A percentile compares a stretch with the other conserved stretches of the same genome.
Conservation (phyloP, 306 rosid genomes). For the Cyamopsis tetragonoloba region DNA sequence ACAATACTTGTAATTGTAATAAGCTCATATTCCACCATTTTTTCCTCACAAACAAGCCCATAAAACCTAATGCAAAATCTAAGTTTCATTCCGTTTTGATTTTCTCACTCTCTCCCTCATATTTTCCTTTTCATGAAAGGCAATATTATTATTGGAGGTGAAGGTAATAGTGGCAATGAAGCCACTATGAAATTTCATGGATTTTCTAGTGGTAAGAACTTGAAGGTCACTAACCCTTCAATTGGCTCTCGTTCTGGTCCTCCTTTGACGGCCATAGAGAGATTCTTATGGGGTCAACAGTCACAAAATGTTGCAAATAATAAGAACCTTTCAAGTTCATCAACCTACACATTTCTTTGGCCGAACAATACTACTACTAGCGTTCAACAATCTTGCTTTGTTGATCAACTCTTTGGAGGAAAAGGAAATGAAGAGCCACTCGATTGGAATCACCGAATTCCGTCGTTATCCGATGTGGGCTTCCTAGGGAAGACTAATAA, state of each 20-base stretch:
- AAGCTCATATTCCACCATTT: slow-evolving; percentile 32
- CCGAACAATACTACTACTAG: neutral
- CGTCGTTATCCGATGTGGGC: slow-evolving; percentile 11
- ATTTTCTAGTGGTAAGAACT: neutral
- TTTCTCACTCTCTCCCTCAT: neutral
- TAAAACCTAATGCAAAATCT: slow-evolving; percentile 18
- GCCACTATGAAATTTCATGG: slow-evolving; percentile 3
- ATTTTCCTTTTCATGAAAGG: slow-evolving; percentile 47
- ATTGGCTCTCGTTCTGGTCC: slow-evolving; percentile 30
- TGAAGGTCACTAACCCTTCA: neutral
- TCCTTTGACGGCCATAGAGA: slow-evolving; percentile 65
- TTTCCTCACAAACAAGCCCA: neutral
- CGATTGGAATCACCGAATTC: slow-evolving; percentile 33
- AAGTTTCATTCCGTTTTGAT: slow-evolving; percentile 23
- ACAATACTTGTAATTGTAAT: too few relatives aligned
- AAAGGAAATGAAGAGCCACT: slow-evolving; percentile 28
- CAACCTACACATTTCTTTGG: slow-evolving; percentile 24
- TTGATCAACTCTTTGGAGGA: slow-evolving; percentile 17
- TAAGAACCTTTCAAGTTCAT: slow-evolving; percentile 1
- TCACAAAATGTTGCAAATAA: slow-evolving; percentile 16
- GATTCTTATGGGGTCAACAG: slow-evolving; percentile 49
- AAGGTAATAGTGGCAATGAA: neutral
- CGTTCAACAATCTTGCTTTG: slow-evolving; percentile 21
- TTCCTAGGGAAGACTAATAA: slow-evolving; percentile 15
- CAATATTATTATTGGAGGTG: slow-evolving; percentile 14